These are phyloP conservation scores for Syzygium oleosum DNA, from an alignment of 345 rosid genomes.

Conservation along the genomic window DNA sequence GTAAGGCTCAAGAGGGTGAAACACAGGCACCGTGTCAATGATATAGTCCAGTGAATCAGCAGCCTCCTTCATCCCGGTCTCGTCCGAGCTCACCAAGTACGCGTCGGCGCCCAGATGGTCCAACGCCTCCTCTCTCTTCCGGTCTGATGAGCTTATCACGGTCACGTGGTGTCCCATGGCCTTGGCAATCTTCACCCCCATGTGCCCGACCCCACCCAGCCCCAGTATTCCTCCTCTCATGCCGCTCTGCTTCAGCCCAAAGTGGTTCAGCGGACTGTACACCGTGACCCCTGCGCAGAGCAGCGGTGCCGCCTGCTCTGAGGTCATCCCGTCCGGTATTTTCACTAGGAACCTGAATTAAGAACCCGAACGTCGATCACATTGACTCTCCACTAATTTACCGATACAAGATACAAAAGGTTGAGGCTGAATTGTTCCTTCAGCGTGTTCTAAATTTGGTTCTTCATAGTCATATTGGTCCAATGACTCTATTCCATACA, in stretches of 20 bases:
- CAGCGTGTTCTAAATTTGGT: background rate
- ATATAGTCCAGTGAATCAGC: slow-evolving; percentile 81
- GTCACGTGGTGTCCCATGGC: slow-evolving; percentile 96
- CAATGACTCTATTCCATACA: background rate
- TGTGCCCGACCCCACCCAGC: slow-evolving; percentile 95
- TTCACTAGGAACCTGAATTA: slow-evolving; percentile 60
- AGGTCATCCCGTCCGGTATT: slow-evolving; percentile 78
- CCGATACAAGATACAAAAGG: background rate
- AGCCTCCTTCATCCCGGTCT: slow-evolving; percentile 38
- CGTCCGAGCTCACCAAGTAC: slow-evolving; percentile 75
- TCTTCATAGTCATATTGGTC: background rate
- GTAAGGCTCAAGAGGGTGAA: slow-evolving; percentile 79
- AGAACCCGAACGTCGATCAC: background rate
- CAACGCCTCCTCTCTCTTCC: slow-evolving; percentile 73
- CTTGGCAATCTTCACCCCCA: slow-evolving; percentile 95
- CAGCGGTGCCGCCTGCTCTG: slow-evolving; percentile 84
- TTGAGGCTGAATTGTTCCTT: background rate
- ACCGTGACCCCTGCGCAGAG: slow-evolving; percentile 88
- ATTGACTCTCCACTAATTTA: background rate
- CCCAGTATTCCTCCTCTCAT: slow-evolving; percentile 81
- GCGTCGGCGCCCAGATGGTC: slow-evolving; percentile 82
- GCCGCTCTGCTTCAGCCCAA: slow-evolving; percentile 57
- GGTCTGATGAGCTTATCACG: slow-evolving; percentile 90
- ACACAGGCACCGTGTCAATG: slow-evolving; percentile 81
- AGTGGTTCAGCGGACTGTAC: slow-evolving; percentile 81